Evolutionary conservation across 2,329 filamentous ascomycete species (phyloP).

Genomic region (Neonectria neomacrospora): DNA sequence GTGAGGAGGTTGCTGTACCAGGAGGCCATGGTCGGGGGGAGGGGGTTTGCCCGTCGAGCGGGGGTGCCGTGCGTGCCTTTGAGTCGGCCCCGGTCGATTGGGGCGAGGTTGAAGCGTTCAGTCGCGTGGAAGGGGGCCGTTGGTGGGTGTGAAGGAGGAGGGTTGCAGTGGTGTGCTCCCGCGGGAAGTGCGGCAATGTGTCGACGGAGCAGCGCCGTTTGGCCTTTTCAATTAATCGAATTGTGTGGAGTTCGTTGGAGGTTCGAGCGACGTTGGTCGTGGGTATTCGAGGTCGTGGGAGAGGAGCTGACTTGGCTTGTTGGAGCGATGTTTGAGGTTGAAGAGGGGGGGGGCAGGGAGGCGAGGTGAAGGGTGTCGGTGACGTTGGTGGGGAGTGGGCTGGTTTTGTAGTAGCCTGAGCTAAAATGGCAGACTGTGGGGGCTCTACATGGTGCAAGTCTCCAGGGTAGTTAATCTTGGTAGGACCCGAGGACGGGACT

Average conservation of each 20-base stretch:
- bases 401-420: constrained; percentile 44
- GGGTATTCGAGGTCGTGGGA: background rate
- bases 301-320: background rate
- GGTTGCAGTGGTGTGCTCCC: background rate
- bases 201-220: background rate
- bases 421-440: constrained; percentile 32
- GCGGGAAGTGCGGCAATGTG: background rate
- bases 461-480: constrained; percentile 28
- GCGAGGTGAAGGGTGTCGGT: constrained; percentile 32
- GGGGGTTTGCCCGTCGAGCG: background rate
- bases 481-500: background rate
- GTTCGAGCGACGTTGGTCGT: background rate
- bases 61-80: background rate
- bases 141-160: background rate
- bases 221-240: background rate
- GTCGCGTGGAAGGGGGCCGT: background rate
- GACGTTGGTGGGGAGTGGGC: constrained; percentile 39
- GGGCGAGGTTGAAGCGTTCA: background rate
- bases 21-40: constrained; percentile 69
- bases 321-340: constrained; percentile 6
- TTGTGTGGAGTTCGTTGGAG: background rate
- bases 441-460: constrained; percentile 4
- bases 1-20: constrained; percentile 82
- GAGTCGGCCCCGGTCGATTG: background rate
- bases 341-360: constrained; percentile 14